Evolutionary conservation across 805 yeast genomes (phyloP).

Genomic region (Wickerhamomyces pijperi): DNA sequence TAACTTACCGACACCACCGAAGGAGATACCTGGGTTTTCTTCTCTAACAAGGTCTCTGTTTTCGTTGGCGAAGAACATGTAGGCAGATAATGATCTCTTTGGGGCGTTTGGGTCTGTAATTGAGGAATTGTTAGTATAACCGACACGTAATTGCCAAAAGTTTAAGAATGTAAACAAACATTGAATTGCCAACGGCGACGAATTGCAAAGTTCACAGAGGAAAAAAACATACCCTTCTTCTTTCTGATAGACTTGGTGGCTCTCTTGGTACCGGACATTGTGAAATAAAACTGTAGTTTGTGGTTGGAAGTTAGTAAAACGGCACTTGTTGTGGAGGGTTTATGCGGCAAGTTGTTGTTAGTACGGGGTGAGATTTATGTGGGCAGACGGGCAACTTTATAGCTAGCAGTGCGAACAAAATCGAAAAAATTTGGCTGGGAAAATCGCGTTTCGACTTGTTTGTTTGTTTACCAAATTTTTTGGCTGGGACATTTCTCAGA

Average conservation of each 20-base stretch:
- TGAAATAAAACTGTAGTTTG: neutral
- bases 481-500: neutral
- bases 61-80: conserved; percentile 98
- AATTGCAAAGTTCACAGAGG: neutral
- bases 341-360: conserved; percentile 5
- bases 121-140: conserved; percentile 4
- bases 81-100: conserved; percentile 95
- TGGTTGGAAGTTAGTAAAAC: neutral
- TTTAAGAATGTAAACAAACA: neutral
- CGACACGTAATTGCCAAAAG: neutral
- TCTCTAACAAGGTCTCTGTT: conserved; percentile 92
- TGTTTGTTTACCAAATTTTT: neutral
- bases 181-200: conserved; percentile 1
- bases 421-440: neutral
- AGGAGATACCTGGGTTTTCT: conserved; percentile 92
- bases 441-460: too few relatives aligned
- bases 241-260: conserved; percentile 29
- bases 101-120: conserved; percentile 87
- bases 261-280: conserved; percentile 28
- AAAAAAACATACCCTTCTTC: conserved; percentile 26
- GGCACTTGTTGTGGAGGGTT: neutral
- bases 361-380: neutral
- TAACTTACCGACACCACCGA: conserved; percentile 90
- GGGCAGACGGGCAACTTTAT: neutral
- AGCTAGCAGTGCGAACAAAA: conserved; percentile 1